phyloP scores from a whole-genome alignment of 805 yeast genomes.

The Suhomyces emberorum region DNA sequence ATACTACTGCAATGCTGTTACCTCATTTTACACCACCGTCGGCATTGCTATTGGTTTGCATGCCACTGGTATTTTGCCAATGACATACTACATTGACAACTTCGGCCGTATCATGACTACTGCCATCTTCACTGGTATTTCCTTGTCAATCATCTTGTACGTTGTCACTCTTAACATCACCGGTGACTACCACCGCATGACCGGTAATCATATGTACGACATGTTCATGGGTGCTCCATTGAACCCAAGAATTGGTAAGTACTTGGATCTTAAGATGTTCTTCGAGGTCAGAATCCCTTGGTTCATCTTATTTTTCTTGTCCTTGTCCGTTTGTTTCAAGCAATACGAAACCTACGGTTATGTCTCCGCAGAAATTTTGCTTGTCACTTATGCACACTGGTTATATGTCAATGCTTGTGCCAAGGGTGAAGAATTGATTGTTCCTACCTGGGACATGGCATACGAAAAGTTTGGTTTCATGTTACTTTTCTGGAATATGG shows the following conservation, averaged over 20 bases:
- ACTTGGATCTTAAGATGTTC: conserved; percentile 89
- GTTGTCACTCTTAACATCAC: conserved; percentile 60
- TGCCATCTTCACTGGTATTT: conserved; percentile 77
- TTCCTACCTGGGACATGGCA: conserved; percentile 99
- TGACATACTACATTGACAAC: conserved; percentile 71
- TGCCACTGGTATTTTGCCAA: conserved; percentile 66
- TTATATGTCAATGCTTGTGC: conserved; percentile 95
- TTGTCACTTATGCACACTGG: conserved; percentile 83
- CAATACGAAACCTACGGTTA: conserved; percentile 82
- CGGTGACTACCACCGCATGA: conserved; percentile 82
- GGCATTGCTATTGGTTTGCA: conserved; percentile 61
- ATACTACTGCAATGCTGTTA: conserved; percentile 89
- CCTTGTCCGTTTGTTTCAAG: conserved; percentile 68
- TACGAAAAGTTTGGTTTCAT: conserved; percentile 99
- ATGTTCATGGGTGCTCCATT: conserved; percentile 96
- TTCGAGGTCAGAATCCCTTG: conserved; percentile 97
- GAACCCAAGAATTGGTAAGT: conserved; percentile 89
- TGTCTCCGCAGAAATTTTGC: conserved; percentile 70
- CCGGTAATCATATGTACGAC: conserved; percentile 88
- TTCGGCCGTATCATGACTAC: conserved; percentile 93
- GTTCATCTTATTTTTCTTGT: conserved; percentile 81
- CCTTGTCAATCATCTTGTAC: conserved; percentile 67
- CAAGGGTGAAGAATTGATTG: conserved; percentile 95
- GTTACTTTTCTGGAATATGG: conserved; percentile 98
- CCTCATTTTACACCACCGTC: conserved; percentile 72